Evolutionary conservation across 1,284 basidiomycete species (phyloP).

Genomic region (Puccinia coronata): DNA sequence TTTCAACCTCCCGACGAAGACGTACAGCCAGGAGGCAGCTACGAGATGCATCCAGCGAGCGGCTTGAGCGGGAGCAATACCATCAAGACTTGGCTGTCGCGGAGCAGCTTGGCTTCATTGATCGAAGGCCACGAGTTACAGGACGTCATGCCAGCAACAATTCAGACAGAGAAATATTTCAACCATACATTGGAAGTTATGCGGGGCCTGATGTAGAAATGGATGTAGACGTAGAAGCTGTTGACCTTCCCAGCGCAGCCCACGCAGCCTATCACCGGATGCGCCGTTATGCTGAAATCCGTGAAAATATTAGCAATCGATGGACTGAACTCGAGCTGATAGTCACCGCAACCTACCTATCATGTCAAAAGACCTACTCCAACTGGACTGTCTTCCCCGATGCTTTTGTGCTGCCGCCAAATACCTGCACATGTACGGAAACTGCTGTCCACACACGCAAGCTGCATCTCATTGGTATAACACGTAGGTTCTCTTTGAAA

Average conservation of each 20-base stretch:
- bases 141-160: no score
- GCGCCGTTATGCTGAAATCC: background rate
- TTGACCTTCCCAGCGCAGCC: background rate
- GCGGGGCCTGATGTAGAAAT: no score
- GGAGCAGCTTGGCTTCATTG: no score
- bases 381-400: background rate
- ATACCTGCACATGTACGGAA: background rate
- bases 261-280: background rate
- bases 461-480: background rate
- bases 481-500: background rate
- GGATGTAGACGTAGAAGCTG: no score
- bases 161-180: no score
- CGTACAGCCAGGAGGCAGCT: no score
- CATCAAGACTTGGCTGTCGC: no score
- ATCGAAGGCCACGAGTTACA: no score
- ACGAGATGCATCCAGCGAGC: no score
- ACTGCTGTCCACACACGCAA: background rate
- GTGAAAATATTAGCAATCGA: background rate
- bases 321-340: background rate
- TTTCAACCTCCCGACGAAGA: no score
- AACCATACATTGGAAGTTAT: no score
- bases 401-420: background rate
- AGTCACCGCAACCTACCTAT: slow-evolving; percentile 4
- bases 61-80: no score
- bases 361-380: background rate